Evolutionary conservation across 2,329 filamentous ascomycete genomes (phyloP).

Genomic region (Fusarium sp.): DNA sequence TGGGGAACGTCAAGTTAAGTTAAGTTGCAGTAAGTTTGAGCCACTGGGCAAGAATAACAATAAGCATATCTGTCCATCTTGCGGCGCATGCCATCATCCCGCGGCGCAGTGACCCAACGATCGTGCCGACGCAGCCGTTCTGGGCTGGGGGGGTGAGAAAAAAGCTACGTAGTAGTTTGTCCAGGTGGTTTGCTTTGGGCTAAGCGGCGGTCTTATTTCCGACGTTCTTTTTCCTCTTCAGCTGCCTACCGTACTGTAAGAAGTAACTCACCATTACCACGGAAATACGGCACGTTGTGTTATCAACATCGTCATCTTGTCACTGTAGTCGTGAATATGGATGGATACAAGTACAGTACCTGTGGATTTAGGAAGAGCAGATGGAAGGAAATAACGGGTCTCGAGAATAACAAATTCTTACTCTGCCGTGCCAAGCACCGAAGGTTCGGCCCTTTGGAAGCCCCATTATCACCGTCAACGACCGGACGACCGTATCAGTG

Average conservation of each 20-base stretch:
- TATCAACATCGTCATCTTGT: neutral
- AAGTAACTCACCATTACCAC: neutral
- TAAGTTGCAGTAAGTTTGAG: constrained; percentile 13
- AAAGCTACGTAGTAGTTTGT: neutral
- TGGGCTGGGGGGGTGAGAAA: constrained; percentile 27
- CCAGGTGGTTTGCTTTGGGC: neutral
- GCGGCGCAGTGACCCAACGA: constrained; percentile 43
- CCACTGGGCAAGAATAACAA: constrained; percentile 34
- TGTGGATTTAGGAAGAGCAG: constrained; percentile 16
- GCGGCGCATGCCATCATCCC: constrained; percentile 47
- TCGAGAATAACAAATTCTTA: constrained; percentile 33
- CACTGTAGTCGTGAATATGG: constrained; percentile 7
- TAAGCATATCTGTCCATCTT: constrained; percentile 50
- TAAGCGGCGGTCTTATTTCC: constrained; percentile 33
- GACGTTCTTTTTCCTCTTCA: constrained; percentile 1
- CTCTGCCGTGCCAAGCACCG: constrained; percentile 42
- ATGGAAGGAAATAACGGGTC: constrained; percentile 29
- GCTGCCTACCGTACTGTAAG: neutral
- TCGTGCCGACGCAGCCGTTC: constrained; percentile 49
- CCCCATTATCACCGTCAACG: neutral
- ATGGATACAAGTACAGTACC: neutral
- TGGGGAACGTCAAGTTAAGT: constrained; percentile 3
- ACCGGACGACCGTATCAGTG: neutral
- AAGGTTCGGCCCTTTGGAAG: constrained; percentile 35
- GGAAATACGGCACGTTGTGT: constrained; percentile 6